Percentiles rank a stretch among this genome's conserved stretches.
phyloP scores from a whole-genome alignment of 2,329 filamentous ascomycete species.

The Akanthomyces lecanii region DNA sequence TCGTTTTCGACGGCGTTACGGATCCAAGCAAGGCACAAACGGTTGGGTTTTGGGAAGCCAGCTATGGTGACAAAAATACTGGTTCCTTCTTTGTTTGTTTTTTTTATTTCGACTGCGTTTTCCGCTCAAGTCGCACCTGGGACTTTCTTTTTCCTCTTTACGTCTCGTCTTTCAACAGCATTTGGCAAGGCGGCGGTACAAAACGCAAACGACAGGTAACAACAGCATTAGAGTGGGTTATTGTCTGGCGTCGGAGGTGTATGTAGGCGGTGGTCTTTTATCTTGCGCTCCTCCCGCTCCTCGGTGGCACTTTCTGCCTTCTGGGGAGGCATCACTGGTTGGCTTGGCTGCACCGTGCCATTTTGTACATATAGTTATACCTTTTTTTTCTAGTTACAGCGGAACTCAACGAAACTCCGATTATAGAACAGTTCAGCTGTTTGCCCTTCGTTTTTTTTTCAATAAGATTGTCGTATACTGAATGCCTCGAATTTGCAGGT shows the following conservation, averaged over 20 bases:
- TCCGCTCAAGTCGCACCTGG: neutral
- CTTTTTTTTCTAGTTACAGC: neutral
- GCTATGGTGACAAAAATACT: neutral
- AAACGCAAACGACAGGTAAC: neutral
- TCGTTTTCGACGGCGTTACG: slow-evolving; percentile 9
- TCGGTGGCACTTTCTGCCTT: neutral
- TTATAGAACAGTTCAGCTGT: neutral
- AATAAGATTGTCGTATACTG: neutral
- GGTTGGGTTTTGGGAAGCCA: neutral
- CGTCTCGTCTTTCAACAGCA: slow-evolving; percentile 5
- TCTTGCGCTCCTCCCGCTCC: neutral
- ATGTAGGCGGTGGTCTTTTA: neutral
- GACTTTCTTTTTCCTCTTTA: neutral
- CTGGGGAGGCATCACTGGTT: neutral
- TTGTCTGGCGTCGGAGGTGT: slow-evolving; percentile 1
- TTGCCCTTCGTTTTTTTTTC: neutral
- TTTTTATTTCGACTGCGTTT: neutral
- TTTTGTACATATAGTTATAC: slow-evolving; percentile 4
- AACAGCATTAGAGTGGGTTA: slow-evolving; percentile 8
- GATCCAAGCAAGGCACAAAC: slow-evolving; percentile 1
- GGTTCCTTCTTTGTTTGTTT: neutral
- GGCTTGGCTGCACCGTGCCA: neutral
- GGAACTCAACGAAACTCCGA: neutral
- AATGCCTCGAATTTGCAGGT: neutral
- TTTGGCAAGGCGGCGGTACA: neutral